Evolutionary conservation across 2,329 filamentous ascomycete genomes (phyloP).

Genomic region (Diplodia sapinea): DNA sequence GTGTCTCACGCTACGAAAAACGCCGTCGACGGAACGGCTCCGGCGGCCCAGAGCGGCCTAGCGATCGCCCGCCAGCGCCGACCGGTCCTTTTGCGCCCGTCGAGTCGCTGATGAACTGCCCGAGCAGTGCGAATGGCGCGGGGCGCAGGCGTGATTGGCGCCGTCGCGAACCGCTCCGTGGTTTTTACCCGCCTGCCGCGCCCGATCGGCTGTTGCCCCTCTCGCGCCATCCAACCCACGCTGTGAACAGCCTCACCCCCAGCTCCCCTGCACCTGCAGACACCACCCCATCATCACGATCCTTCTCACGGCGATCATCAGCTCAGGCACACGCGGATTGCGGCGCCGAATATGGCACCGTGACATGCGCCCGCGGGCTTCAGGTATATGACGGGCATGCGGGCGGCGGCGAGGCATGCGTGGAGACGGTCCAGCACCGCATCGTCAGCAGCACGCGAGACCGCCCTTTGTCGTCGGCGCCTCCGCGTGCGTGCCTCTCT

Average conservation of each 20-base stretch:
- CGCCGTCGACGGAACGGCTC: slow-evolving; percentile 23
- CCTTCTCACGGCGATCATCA: slow-evolving; percentile 12
- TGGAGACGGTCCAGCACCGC: slow-evolving; percentile 14
- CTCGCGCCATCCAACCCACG: slow-evolving; percentile 19
- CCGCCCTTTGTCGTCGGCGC: slow-evolving; percentile 15
- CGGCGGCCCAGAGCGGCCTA: slow-evolving; percentile 18
- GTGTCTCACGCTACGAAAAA: slow-evolving; percentile 28
- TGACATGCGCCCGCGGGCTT: slow-evolving; percentile 4
- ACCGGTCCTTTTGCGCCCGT: slow-evolving; percentile 18
- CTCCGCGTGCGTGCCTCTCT: slow-evolving; percentile 23
- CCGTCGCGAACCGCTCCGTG: slow-evolving; percentile 6
- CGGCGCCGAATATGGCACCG: slow-evolving; percentile 2
- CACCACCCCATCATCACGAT: slow-evolving; percentile 7
- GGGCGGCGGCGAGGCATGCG: slow-evolving; percentile 10
- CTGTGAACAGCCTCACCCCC: slow-evolving; percentile 14
- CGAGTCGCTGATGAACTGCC: not conserved
- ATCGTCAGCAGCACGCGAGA: slow-evolving; percentile 19
- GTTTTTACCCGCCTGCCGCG: slow-evolving; percentile 26
- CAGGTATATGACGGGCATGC: slow-evolving; percentile 16
- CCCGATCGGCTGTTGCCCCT: slow-evolving; percentile 21
- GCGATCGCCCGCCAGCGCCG: slow-evolving; percentile 27
- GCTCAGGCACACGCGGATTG: slow-evolving; percentile 5
- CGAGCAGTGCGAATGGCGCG: slow-evolving; percentile 11
- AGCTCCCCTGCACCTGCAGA: slow-evolving; percentile 15
- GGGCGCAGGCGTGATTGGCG: not conserved